Percentiles rank a stretch among this genome's conserved stretches.
phyloP scores from a whole-genome alignment of 495 filamentous ascomycete species.

The Annulohypoxylon stygium region DNA sequence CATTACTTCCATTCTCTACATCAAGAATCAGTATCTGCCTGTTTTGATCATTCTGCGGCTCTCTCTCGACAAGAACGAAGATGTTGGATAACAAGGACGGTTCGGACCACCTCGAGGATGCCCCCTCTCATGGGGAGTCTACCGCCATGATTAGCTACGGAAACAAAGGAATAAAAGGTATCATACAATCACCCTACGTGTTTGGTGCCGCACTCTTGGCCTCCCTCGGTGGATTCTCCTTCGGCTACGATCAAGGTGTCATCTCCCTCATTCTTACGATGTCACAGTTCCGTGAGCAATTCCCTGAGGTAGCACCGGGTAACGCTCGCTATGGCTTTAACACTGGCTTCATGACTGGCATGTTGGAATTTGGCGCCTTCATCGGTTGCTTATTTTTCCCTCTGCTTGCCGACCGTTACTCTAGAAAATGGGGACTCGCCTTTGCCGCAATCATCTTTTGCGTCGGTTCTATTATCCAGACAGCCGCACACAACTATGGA shows the following conservation, averaged over 20 bases:
- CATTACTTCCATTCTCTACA: neutral
- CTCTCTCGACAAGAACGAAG: neutral
- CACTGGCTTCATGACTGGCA: neutral
- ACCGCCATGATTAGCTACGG: neutral
- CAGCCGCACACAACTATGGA: neutral
- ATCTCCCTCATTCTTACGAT: neutral
- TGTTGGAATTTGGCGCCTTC: neutral
- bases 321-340: neutral
- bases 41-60: too few species aligned
- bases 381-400: neutral
- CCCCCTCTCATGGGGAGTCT: neutral
- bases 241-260: conserved; percentile 1
- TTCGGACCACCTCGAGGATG: neutral
- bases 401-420: neutral
- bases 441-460: neutral
- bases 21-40: too few species aligned
- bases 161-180: neutral
- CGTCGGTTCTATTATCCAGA: neutral
- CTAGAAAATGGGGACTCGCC: neutral
- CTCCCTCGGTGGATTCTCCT: neutral
- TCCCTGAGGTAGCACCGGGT: neutral
- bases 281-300: neutral
- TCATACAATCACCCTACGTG: neutral
- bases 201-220: neutral
- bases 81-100: neutral